Base-by-base conservation (phyloP, 1,139 yeast genomes). In the Nakaseomyces kungkrabaensis region DNA sequence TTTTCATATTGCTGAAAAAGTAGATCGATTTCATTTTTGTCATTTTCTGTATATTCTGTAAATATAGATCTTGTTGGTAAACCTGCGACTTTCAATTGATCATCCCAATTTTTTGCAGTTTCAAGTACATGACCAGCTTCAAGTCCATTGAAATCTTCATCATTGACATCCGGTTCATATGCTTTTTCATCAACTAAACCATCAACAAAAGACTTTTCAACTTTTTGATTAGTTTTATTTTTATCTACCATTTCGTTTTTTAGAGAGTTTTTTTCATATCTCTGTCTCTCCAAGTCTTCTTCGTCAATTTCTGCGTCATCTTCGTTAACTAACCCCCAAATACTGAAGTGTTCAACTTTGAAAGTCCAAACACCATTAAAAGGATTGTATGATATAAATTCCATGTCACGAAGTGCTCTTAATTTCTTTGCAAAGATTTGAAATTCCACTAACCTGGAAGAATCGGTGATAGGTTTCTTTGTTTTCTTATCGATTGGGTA, bases 321-420 rank as follows among this genome's bases (percentile, higher is more conserved):
- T 29, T 81, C 85, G 52, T 83, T 89, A 24, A 83, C 75, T 45
- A 92, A 69, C 3, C 97, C 97, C 96, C 97, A 92, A 5, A 85
- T 78, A 69, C 96, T 88, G 61, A 92, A 92, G 70, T 92, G 98
- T 56, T 85, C 81, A 1, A 92, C 97, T 58, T 74, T 78, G 67
- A 88, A 89, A 0, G 85, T 81, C 89, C 92, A 89, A 6, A 77
- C 68, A 26, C 86, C 86, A n/a, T 79, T 77, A 25, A 79, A 73
- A 1, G 89, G 90, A 59, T 85, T 90, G 62, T 83, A 89, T 4
- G 90, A 82, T 8, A 89, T 72, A 63, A 84, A 87, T 54, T 83
- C 83, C 79, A 85, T 86, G 4, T 92, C 96, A 47, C 72, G 74
- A 54, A 76, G 69, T 44, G 68, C 70, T 50, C 73, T 73, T 50